Conservation (phyloP, 2,329 filamentous ascomycete species). For the Colletotrichum phormii region DNA sequence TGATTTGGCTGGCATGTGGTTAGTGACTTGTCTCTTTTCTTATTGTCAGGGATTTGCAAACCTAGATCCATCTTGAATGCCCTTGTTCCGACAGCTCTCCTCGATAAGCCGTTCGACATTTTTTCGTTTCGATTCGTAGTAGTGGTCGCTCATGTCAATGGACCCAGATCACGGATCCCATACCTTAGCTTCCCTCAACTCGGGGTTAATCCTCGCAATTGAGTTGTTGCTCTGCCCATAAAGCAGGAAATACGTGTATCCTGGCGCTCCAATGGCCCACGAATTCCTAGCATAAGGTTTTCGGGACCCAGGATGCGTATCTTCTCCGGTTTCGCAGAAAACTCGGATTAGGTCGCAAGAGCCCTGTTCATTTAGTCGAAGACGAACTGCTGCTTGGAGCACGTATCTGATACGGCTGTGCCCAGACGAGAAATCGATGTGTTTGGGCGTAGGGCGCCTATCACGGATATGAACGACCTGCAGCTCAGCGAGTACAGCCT, state of each 20-base stretch:
- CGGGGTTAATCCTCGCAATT: neutral
- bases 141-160: no score
- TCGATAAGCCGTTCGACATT: neutral
- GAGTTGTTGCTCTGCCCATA: neutral
- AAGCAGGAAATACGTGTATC: neutral
- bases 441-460: neutral
- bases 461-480: neutral
- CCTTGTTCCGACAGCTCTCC: neutral
- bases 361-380: rapidly evolving
- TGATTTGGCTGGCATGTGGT: neutral
- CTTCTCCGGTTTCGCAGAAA: neutral
- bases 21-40: neutral
- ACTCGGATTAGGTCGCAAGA: neutral
- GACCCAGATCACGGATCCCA: no score
- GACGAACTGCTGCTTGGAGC: neutral
- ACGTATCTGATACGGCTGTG: neutral
- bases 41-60: neutral
- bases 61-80: neutral
- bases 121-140: neutral
- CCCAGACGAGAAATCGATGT: neutral
- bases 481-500: neutral
- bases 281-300: no score
- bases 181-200: no score
- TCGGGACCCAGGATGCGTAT: no score
- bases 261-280: neutral